A percentile compares a stretch with the other conserved stretches of the same genome.
phyloP scores from a whole-genome alignment of 441 rosid genomes.

The Bocquillonia castaneifolia region DNA sequence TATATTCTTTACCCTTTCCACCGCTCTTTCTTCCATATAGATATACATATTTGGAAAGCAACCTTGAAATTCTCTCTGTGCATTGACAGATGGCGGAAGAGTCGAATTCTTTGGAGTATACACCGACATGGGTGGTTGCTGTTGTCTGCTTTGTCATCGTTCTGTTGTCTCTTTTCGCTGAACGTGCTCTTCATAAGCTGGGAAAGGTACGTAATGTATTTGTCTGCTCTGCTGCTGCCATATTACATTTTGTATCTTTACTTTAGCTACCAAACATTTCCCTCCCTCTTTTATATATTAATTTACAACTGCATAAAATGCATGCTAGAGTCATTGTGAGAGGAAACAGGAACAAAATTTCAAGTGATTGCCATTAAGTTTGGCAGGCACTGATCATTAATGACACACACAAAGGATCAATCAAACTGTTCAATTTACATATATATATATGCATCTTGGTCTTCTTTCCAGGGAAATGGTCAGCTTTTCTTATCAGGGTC shows the following conservation, averaged over 20 bases:
- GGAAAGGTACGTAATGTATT: slow-evolving; percentile 48
- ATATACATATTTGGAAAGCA: neutral
- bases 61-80: neutral
- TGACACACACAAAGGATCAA: too few relatives aligned
- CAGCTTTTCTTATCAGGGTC: too few relatives aligned
- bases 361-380: too few relatives aligned
- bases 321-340: too few relatives aligned
- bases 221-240: neutral
- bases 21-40: neutral
- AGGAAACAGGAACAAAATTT: too few relatives aligned
- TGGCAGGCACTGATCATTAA: too few relatives aligned
- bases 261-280: neutral
- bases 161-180: slow-evolving; percentile 51
- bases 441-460: too few relatives aligned
- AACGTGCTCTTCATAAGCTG: slow-evolving; percentile 57
- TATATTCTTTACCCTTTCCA: slow-evolving; percentile 28
- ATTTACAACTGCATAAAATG: too few relatives aligned
- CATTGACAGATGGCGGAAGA: slow-evolving; percentile 35
- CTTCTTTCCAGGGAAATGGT: too few relatives aligned
- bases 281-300: neutral
- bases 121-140: slow-evolving; percentile 81
- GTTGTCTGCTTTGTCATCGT: slow-evolving; percentile 63
- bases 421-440: too few relatives aligned
- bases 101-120: slow-evolving; percentile 47
- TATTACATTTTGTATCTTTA: neutral